These are phyloP conservation scores for Mrakiaceae sp. DNA, from an alignment of 1,284 basidiomycete species.

Conservation along the genomic window DNA sequence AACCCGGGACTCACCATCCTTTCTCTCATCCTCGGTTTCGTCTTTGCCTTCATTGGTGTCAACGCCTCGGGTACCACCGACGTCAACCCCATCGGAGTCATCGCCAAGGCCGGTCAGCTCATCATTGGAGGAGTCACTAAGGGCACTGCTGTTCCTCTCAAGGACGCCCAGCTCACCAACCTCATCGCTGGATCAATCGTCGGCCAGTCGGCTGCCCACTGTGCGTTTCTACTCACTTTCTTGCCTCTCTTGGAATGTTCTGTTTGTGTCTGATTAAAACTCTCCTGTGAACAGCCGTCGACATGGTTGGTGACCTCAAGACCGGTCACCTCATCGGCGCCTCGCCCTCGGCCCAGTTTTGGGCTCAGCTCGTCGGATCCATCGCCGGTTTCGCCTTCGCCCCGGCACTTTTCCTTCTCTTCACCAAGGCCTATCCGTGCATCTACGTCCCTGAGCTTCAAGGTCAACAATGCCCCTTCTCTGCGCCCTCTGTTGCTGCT, in stretches of 20 bases:
- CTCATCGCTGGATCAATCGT: slow-evolving; percentile 50
- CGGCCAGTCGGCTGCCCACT: slow-evolving; percentile 48
- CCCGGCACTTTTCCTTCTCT: slow-evolving; percentile 48
- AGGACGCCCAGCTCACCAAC: slow-evolving; percentile 41
- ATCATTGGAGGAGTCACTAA: slow-evolving; percentile 51
- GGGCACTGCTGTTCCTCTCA: slow-evolving; percentile 24
- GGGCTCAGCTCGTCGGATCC: slow-evolving; percentile 46
- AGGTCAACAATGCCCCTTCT: slow-evolving; percentile 40
- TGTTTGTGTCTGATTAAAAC: too few species aligned
- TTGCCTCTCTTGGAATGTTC: too few species aligned
- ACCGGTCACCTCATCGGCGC: slow-evolving; percentile 57
- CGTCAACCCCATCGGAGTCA: slow-evolving; percentile 49
- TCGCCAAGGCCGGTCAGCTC: slow-evolving; percentile 48
- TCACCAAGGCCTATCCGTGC: slow-evolving; percentile 54
- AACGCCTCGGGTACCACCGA: slow-evolving; percentile 48
- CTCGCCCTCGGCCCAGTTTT: slow-evolving; percentile 54
- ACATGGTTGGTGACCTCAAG: slow-evolving; percentile 64
- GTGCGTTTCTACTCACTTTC: too few species aligned
- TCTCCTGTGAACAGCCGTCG: slow-evolving; percentile 31
- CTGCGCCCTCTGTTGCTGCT: slow-evolving; percentile 48
- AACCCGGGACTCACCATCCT: slow-evolving; percentile 37
- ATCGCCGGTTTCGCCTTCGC: slow-evolving; percentile 46
- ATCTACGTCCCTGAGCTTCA: slow-evolving; percentile 37
- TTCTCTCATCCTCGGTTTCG: slow-evolving; percentile 40
- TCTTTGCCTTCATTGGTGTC: slow-evolving; percentile 58